These are phyloP conservation scores for Syzygium grande DNA, from an alignment of 345 rosid genomes.

Conservation along the genomic window DNA sequence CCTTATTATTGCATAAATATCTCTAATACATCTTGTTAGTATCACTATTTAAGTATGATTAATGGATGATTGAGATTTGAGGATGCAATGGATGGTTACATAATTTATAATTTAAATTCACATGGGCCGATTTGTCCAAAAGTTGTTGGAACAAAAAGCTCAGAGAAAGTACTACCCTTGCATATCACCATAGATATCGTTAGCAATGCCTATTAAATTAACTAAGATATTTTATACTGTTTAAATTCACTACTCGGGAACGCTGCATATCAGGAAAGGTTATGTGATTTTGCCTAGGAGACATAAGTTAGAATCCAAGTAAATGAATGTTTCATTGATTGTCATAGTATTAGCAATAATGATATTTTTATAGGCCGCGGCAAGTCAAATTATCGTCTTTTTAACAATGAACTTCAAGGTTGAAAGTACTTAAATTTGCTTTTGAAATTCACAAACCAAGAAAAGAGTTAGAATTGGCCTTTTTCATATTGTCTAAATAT, in stretches of 20 bases:
- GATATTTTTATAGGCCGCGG: not conserved
- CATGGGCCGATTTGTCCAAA: accelerated
- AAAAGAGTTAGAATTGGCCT: not conserved
- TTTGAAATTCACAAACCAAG: not conserved
- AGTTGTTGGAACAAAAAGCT: not conserved
- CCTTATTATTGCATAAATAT: not conserved
- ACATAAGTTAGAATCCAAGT: not conserved
- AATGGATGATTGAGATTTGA: not conserved
- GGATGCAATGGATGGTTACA: not conserved
- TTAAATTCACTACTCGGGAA: not conserved
- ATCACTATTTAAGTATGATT: not conserved
- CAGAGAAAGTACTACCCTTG: not conserved
- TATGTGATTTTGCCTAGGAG: not conserved
- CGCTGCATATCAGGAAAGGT: not conserved
- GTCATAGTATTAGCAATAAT: not conserved
- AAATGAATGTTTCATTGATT: not conserved
- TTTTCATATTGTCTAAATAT: not conserved
- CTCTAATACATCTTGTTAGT: not conserved
- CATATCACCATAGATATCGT: not conserved
- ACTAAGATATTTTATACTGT: not conserved
- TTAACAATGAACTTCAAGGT: not conserved
- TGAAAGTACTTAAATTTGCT: not conserved
- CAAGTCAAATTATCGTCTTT: not conserved
- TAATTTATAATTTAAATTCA: not conserved
- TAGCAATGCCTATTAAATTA: not conserved